Percentiles rank a stretch among this genome's conserved stretches.
Conservation (phyloP, 495 filamentous ascomycete species). For the Trichoderma parareesei region DNA sequence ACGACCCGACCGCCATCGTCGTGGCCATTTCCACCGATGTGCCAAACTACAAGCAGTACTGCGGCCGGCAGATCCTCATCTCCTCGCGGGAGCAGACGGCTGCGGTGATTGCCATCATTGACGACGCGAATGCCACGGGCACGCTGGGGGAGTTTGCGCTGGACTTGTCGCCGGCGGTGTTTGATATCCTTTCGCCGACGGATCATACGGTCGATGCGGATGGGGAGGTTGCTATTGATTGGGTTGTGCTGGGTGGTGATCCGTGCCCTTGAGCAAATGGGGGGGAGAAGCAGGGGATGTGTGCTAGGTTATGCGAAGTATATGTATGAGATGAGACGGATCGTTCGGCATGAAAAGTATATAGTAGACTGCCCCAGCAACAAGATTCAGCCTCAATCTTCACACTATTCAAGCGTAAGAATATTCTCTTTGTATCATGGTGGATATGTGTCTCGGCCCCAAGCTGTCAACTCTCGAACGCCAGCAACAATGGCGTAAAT, state of each 20-base stretch:
- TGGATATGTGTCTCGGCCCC: conserved; percentile 13
- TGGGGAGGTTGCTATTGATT: neutral
- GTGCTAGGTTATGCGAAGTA: no score
- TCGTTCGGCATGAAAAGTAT: no score
- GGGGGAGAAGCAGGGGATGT: no score
- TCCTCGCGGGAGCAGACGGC: neutral
- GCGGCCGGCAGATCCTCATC: neutral
- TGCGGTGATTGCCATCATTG: neutral
- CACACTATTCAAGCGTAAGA: conserved; percentile 8
- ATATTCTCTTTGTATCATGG: conserved; percentile 13
- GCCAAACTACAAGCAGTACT: neutral
- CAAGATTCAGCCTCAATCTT: neutral
- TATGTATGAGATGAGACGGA: no score
- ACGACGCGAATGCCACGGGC: neutral
- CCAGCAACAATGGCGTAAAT: conserved; percentile 12
- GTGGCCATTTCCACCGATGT: neutral
- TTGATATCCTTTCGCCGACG: neutral
- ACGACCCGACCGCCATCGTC: neutral
- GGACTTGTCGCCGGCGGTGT: neutral
- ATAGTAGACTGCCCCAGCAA: no score
- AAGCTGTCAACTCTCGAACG: conserved; percentile 9
- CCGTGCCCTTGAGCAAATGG: neutral
- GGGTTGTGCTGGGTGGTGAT: neutral
- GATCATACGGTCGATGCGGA: neutral
- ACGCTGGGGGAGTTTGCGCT: neutral